Conservation (phyloP, 1,284 basidiomycete species). For the Agroathelia rolfsii region DNA sequence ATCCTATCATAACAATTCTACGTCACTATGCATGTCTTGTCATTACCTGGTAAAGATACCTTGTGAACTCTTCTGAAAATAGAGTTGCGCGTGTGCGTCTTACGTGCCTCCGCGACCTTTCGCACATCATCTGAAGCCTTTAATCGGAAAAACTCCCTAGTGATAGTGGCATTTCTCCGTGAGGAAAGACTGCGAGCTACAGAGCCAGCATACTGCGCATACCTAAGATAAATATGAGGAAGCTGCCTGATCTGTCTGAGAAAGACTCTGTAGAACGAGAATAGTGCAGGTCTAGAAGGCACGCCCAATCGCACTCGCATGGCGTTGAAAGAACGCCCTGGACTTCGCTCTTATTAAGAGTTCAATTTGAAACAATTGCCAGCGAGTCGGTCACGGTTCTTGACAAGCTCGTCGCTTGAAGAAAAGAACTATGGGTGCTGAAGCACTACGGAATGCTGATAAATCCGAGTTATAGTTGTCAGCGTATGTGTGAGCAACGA, state of each 20-base stretch:
- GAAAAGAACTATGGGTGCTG: too few relatives aligned
- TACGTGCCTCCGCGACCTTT: conserved; percentile 11
- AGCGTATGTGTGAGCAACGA: too few relatives aligned
- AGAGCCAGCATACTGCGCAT: conserved; percentile 20
- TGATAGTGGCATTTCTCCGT: conserved; percentile 11
- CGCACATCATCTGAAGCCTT: conserved; percentile 52
- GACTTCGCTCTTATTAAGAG: background rate
- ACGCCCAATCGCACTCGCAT: too few relatives aligned
- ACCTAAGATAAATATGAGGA: conserved; percentile 55
- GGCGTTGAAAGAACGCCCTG: too few relatives aligned
- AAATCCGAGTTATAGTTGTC: too few relatives aligned
- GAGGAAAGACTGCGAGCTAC: conserved; percentile 8
- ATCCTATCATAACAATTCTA: conserved; percentile 30
- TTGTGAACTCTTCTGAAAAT: conserved; percentile 35
- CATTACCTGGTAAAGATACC: conserved; percentile 24
- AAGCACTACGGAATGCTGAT: too few relatives aligned
- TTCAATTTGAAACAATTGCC: background rate
- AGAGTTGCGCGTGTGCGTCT: conserved; percentile 16
- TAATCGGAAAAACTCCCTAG: conserved; percentile 56
- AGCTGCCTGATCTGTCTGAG: conserved; percentile 41
- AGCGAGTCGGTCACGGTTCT: too few relatives aligned
- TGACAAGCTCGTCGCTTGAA: too few relatives aligned
- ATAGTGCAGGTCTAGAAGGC: conserved; percentile 13
- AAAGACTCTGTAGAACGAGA: conserved; percentile 43
- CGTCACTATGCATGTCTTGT: conserved; percentile 3